Evolutionary conservation across 2,329 filamentous ascomycete genomes (phyloP).

Genomic region (Ambrosiella cleistominuta): DNA sequence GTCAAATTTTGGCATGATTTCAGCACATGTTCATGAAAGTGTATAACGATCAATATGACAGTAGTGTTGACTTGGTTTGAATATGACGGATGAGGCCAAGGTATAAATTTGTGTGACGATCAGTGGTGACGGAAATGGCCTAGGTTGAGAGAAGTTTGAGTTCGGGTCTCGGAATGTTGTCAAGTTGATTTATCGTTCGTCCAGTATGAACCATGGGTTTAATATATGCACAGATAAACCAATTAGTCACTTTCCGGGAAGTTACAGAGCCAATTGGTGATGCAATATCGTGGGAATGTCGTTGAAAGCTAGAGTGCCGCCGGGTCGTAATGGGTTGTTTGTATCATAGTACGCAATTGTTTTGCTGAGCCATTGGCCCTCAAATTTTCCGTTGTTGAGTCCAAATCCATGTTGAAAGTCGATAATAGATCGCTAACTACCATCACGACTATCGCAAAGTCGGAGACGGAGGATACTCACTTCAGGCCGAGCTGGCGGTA

Average conservation of each 20-base stretch:
- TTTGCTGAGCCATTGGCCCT: not conserved
- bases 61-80: too few relatives aligned
- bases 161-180: constrained; percentile 1
- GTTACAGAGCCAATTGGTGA: not conserved
- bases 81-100: not conserved
- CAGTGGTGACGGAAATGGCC: not conserved
- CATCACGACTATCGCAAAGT: not conserved
- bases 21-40: not conserved
- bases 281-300: not conserved
- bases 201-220: not conserved
- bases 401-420: too few relatives aligned
- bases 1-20: not conserved
- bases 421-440: not conserved
- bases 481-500: constrained; percentile 85
- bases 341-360: not conserved
- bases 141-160: not conserved
- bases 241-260: not conserved
- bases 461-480: constrained; percentile 26
- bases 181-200: not conserved
- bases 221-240: not conserved
- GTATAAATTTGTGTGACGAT: not conserved
- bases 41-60: not conserved
- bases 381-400: not conserved
- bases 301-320: not conserved
- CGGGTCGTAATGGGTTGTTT: not conserved